These are phyloP conservation scores for Elaeis oleifera DNA, from an alignment of 202 grass and related monocot genomes.

Conservation along the genomic window DNA sequence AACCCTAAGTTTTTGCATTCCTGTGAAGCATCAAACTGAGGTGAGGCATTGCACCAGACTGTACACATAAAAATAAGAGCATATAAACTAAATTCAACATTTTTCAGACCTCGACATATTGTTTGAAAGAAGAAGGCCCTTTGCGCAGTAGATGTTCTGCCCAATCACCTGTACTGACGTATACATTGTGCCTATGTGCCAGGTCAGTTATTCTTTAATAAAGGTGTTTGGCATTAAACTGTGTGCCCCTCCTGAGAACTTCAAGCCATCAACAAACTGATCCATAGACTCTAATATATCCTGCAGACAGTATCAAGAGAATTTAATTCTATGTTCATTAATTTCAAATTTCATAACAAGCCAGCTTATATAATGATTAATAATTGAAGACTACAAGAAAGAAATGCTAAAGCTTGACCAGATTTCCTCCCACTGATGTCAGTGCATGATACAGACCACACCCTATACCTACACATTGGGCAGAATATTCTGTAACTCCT, in stretches of 20 bases:
- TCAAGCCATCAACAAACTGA: constrained; percentile 77
- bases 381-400: neutral
- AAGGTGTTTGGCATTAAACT: constrained; percentile 58
- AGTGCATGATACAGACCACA: no score
- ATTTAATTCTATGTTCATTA: neutral
- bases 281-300: constrained; percentile 57
- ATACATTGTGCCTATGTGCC: constrained; percentile 81
- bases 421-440: no score
- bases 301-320: constrained; percentile 21
- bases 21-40: constrained; percentile 21
- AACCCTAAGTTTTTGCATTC: constrained; percentile 86
- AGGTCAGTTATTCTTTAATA: constrained; percentile 69
- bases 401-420: no score
- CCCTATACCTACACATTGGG: no score
- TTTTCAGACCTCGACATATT: constrained; percentile 55
- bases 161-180: constrained; percentile 96
- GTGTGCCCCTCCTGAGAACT: constrained; percentile 83
- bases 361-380: neutral
- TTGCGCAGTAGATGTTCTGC: constrained; percentile 68
- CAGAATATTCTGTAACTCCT: no score
- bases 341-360: neutral
- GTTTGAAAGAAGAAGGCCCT: constrained; percentile 69
- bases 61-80: neutral
- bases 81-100: neutral
- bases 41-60: neutral